These are phyloP conservation scores for Aspergillus unguis DNA, from an alignment of 2,329 filamentous ascomycete genomes.

Conservation along the genomic window DNA sequence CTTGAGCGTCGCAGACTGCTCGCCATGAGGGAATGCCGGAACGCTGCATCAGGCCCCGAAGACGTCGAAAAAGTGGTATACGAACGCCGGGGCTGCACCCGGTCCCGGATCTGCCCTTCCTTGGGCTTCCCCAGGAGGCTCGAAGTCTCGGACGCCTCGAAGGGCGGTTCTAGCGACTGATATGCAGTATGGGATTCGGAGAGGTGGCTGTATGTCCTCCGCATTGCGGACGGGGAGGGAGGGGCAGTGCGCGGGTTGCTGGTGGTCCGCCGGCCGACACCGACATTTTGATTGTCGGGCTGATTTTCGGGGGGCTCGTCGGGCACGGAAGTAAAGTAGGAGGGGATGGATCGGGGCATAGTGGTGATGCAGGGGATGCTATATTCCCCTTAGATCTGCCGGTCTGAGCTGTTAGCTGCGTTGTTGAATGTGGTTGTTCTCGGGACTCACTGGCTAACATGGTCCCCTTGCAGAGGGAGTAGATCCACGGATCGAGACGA, in stretches of 20 bases:
- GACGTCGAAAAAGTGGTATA: conserved; percentile 36
- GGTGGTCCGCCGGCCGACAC: conserved; percentile 1
- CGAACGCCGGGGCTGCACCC: conserved; percentile 29
- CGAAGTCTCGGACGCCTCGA: conserved; percentile 34
- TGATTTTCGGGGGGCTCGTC: conserved; percentile 13
- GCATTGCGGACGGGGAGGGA: conserved; percentile 35
- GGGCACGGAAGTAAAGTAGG: conserved; percentile 21
- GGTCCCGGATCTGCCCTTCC: conserved; percentile 4
- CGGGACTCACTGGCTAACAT: conserved; percentile 6
- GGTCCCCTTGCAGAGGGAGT: not conserved
- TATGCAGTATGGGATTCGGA: conserved; percentile 33
- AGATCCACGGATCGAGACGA: no score
- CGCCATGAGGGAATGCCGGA: conserved; percentile 33
- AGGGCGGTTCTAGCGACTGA: conserved; percentile 28
- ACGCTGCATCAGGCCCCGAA: conserved; percentile 31
- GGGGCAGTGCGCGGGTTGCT: conserved; percentile 29
- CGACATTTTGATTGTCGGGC: conserved; percentile 6
- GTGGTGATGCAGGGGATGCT: conserved; percentile 5
- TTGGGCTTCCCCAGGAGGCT: conserved; percentile 30
- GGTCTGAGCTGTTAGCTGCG: conserved; percentile 2
- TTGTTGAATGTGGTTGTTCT: not conserved
- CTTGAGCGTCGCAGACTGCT: conserved; percentile 39
- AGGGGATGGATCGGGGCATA: conserved; percentile 34
- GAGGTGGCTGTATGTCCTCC: conserved; percentile 29
- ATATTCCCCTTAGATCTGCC: conserved; percentile 8